phyloP scores from a whole-genome alignment of 768 basidiomycete genomes.

The Collybia sordida region DNA sequence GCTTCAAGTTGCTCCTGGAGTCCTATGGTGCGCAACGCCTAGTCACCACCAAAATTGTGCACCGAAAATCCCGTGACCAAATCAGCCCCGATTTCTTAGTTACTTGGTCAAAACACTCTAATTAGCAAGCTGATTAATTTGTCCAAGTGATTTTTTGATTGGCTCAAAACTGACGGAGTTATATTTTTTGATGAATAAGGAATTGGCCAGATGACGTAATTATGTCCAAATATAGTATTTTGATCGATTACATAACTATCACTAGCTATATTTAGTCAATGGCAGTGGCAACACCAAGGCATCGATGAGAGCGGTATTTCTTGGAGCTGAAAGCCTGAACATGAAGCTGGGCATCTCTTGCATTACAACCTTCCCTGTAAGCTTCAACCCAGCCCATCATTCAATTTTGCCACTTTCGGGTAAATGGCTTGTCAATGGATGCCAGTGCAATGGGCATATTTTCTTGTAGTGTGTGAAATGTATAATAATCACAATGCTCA shows the following conservation, averaged over 20 bases:
- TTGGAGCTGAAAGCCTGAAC: conserved; percentile 1
- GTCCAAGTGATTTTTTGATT: conserved; percentile 15
- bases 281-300: not conserved
- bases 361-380: not conserved
- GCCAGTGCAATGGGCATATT: not conserved
- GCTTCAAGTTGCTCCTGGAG: too few relatives aligned
- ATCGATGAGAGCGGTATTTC: not conserved
- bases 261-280: not conserved
- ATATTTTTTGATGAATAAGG: conserved; percentile 3
- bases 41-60: conserved; percentile 7
- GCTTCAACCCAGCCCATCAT: not conserved
- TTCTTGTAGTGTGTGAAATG: not conserved
- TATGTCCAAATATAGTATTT: not conserved
- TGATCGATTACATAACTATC: not conserved
- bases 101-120: conserved; percentile 12
- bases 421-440: not conserved
- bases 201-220: conserved; percentile 11
- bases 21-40: conserved; percentile 8
- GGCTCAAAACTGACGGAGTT: conserved; percentile 19
- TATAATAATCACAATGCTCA: not conserved
- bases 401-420: not conserved
- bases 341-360: not conserved
- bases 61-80: conserved; percentile 6
- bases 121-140: conserved; percentile 11
- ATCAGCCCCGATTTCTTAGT: conserved; percentile 4